Evolutionary conservation across 441 rosid genomes (phyloP), one percentile per base, ranked within the genome.

Genomic region (Monsonia emarginata): DNA sequence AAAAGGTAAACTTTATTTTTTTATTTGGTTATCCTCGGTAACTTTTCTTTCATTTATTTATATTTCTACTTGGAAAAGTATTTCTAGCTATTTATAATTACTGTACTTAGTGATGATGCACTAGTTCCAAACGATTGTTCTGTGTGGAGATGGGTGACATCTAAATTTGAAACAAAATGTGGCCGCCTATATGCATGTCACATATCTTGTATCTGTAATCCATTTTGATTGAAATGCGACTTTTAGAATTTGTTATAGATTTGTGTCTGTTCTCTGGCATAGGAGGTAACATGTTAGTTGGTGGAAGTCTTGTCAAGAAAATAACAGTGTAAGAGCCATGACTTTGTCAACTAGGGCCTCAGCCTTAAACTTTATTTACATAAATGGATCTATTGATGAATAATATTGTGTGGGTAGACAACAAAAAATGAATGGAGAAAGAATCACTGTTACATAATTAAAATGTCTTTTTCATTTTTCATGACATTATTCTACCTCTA

Each of bases 1-100:
- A 2, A 74, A 74, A 72, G 86, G 85, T 86, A 27, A 65, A 70
- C 59, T n/a, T 21, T 7, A 24, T 25, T 3, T 57, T 24, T 26
- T 27, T 64, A 63, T 52, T 38, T 18, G 32, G 26, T 50, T 50
- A 18, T 66, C 42, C 31, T 30, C 14, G 62, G 54, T 9, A 32
- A 54, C 63, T 36, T 69, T 28, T 36, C n/a, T 4, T 64, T 61
- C 44, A 24, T 61, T 25, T 59, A 18, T 64, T 34, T 31, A 21
- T 1, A 19, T 63, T 69, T 28, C 62, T n/a, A 1, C 9, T 4
- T 26, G 63, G 42, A 44, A 42, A 1, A 22, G 0, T 25, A 24
- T 57, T 7, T 44, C 3, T 30, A n/a, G 19, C 4, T 38, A 1
- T 34, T 24, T 11, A 14, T 63, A n/a, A 48, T 48, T 18, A 48